phyloP scores from a whole-genome alignment of 192 early-diverging fungal genomes.

The Chytriomyces sp. region DNA sequence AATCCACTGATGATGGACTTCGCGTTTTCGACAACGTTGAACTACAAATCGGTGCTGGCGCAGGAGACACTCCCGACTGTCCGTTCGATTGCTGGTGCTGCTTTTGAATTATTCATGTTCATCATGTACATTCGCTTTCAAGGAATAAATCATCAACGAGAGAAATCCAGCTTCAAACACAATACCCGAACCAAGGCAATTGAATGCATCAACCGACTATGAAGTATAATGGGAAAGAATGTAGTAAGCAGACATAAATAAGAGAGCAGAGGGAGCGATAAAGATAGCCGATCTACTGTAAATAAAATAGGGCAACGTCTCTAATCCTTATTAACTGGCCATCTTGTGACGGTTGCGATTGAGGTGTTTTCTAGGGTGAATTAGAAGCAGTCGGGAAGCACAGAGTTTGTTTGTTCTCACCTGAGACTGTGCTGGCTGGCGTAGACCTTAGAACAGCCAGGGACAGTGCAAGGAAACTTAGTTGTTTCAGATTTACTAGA shows the following conservation, averaged over 20 bases:
- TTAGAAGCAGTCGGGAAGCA: too few relatives aligned
- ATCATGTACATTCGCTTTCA: background rate
- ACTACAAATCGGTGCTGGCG: constrained; percentile 9
- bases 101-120: constrained; percentile 1
- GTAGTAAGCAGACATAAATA: background rate
- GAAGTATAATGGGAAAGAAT: background rate
- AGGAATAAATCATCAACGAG: background rate
- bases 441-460: too few relatives aligned
- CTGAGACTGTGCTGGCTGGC: too few relatives aligned
- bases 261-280: background rate
- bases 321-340: too few relatives aligned
- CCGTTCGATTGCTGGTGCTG: constrained; percentile 34
- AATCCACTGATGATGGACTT: constrained; percentile 21
- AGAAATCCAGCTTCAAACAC: background rate
- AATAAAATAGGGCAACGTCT: too few relatives aligned
- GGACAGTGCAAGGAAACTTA: too few relatives aligned
- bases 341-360: too few relatives aligned
- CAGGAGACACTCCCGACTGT: constrained; percentile 26
- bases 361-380: too few relatives aligned
- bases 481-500: too few relatives aligned
- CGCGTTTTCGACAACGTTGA: constrained; percentile 24
- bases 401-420: too few relatives aligned
- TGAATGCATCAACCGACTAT: background rate
- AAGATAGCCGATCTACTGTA: background rate
- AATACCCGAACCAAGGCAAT: background rate